Base-by-base conservation (phyloP, 495 filamentous ascomycete genomes). In the Penicillium silybi region DNA sequence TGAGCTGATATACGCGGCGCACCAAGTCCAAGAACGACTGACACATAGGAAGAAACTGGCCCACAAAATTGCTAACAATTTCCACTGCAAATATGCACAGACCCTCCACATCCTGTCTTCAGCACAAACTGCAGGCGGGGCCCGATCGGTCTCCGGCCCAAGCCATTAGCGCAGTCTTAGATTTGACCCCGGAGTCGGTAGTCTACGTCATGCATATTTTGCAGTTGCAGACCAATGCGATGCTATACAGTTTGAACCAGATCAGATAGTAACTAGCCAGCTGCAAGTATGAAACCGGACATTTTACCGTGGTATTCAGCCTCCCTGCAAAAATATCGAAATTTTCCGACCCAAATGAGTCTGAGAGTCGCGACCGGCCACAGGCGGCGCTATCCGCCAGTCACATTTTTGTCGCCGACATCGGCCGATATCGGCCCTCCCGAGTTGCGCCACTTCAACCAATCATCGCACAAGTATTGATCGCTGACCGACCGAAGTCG, bases 401-500 rank as follows among this genome's bases (percentile, higher is more conserved):
- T 39, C 32, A 32, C 47, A 43, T 59, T 62, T 59, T 54, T 44
- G 27, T 7, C 18, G 37, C 37, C 29, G 29, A 32, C 13, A 25
- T 38, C 35, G 17, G 38, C 59, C 63, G 60, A 61, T 46, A 55
- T 66, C 61, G 63, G 62, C 11, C 6, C 15, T 27, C 43, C 25
- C 15, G 16, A 19, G 1, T 9, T 35, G 49, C 10, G 44, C 55
- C 54, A 54, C 42, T 5, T 16, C 48, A 46, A 19, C 69, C 69
- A 73, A 71, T 75, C 41, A 61, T 4, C 41, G 17, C 10, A 7
- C 17, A 7, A 40, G 16, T 19, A 71, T 69, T 71, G 61, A 45
- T 27, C 59, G 70, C 69, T 72, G 70, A 72, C 71, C 68, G 62
- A 58, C 66, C 72, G 72, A 75, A 41, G 56, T 66, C 72, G 72